Conservation (phyloP, 1,139 yeast genomes). For the Yarrowia galli region DNA sequence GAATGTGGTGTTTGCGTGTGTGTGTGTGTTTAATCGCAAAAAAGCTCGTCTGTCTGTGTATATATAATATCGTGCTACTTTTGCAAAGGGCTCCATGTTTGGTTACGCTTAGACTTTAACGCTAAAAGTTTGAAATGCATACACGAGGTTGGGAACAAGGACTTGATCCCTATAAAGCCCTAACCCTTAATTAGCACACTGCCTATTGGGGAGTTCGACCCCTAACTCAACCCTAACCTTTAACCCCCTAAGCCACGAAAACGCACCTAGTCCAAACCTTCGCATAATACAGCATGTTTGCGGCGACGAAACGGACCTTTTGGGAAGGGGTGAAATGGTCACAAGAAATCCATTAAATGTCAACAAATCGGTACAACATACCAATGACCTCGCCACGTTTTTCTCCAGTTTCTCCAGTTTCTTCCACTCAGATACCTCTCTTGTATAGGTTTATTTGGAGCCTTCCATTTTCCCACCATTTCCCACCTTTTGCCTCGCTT, state of each 20-base stretch:
- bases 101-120: background rate
- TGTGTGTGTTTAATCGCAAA: too few species aligned
- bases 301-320: too few species aligned
- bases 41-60: background rate
- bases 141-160: background rate
- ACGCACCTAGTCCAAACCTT: background rate
- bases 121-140: conserved; percentile 15
- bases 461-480: too few species aligned
- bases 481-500: too few species aligned
- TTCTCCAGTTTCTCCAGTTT: too few species aligned
- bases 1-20: background rate
- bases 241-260: background rate
- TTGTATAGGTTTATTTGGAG: too few species aligned
- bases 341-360: background rate
- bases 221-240: conserved; percentile 10
- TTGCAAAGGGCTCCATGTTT: background rate
- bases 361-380: too few species aligned
- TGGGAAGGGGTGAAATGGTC: too few species aligned
- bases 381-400: background rate
- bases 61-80: background rate
- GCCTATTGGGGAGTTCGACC: too few species aligned
- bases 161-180: background rate
- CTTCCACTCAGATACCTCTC: too few species aligned
- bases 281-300: too few species aligned
- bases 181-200: too few species aligned